Conservation (phyloP, 2,329 filamentous ascomycete genomes). For the Volutella citrinella region DNA sequence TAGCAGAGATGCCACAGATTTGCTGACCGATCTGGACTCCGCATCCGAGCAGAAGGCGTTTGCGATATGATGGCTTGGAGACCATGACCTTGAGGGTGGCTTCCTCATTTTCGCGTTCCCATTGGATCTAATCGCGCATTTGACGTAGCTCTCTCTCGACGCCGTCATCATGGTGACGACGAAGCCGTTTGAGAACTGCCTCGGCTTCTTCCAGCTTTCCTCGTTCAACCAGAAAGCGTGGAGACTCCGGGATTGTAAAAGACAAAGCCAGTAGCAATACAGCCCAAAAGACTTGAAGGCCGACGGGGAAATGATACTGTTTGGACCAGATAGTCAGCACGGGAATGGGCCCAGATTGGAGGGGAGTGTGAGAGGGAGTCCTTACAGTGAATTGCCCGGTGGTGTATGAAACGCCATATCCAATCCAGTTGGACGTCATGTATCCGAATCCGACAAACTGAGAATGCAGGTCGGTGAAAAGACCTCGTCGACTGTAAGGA, state of each 20-base stretch:
- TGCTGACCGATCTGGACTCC: slow-evolving; percentile 57
- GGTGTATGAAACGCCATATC: not conserved
- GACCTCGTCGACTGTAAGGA: slow-evolving; percentile 29
- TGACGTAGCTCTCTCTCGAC: slow-evolving; percentile 54
- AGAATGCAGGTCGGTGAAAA: slow-evolving; percentile 2
- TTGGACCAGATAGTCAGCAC: slow-evolving; percentile 19
- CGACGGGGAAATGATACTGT: slow-evolving; percentile 30
- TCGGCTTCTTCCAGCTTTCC: slow-evolving; percentile 38
- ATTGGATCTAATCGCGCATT: slow-evolving; percentile 54
- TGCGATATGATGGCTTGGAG: slow-evolving; percentile 52
- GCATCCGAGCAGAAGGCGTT: slow-evolving; percentile 54
- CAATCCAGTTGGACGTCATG: slow-evolving; percentile 1
- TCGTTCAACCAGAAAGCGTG: slow-evolving; percentile 33
- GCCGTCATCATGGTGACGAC: slow-evolving; percentile 49
- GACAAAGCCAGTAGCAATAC: slow-evolving; percentile 19
- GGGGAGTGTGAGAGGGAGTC: not conserved
- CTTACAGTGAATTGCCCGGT: not conserved
- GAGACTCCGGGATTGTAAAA: slow-evolving; percentile 24
- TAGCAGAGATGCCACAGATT: slow-evolving; percentile 55
- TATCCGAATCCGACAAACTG: slow-evolving; percentile 4
- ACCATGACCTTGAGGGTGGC: slow-evolving; percentile 48
- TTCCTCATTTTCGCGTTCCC: slow-evolving; percentile 45
- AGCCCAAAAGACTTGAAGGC: slow-evolving; percentile 21
- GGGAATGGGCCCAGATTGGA: not conserved
- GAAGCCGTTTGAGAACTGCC: too few relatives aligned